Base-by-base conservation (phyloP, 805 yeast genomes). In the Barnettozyma pratensis region DNA sequence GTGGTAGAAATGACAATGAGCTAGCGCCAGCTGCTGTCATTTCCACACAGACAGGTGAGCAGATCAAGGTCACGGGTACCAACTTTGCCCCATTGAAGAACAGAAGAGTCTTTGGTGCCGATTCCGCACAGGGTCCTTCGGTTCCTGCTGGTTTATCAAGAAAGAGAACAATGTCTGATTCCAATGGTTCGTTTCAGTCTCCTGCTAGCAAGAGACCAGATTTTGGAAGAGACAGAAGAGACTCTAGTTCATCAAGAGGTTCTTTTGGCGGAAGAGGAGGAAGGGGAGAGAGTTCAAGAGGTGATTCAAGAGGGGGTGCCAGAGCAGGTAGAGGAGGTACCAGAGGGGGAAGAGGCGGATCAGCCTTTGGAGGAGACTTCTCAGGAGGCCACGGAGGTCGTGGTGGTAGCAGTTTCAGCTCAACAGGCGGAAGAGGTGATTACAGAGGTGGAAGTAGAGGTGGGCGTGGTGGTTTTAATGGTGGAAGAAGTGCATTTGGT, bases 71-170 rank as follows among this genome's bases (percentile, higher is more conserved):
- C 31, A 49, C 54, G 8, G 55, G 54, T 4, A 35, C 57, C 14
- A 54, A 54, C 37, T 46, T 41, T 31, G 47, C 48, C 4, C 57
- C 57, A 11, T 41, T 52, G 45, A 42, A 41, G 46, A 49, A 47
- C 26, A 19, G 32, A 6, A 39, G 55, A 27, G 45, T 40, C 9
- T 52, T 52, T 35, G 55, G 55, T 44, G 10, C 32, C 42, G 6
- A 6, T 45, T 9, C 12, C 14, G 6, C 26, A 31, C 19, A 19
- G 19, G 34, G 39, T 29, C 40, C 41, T 3, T 40, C 34, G 37
- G 28, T 28, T 12, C 36, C 36, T n/a, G 19, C 40, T 6, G 47
- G 47, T 6, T 41, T 47, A 12, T 14, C 47, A 25, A 51, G 52
- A 44, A 52, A 49, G 47, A 48, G 56, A 46, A 12, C 27, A 31